Base-by-base conservation (phyloP, 441 rosid genomes). In the Raphanus hybrid region DNA sequence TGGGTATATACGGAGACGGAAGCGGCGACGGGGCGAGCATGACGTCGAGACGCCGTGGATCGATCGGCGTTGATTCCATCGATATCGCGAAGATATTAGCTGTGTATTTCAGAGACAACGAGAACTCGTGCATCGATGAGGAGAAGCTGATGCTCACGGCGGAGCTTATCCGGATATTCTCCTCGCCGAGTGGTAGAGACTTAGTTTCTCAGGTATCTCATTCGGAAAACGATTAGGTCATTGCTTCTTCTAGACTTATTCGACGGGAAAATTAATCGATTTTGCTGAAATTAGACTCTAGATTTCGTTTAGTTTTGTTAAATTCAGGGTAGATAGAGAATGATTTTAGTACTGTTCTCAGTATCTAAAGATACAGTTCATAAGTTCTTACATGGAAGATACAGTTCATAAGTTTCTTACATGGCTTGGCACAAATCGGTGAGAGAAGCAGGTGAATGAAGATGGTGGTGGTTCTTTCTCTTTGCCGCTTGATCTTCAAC, bases 111-210 rank as follows among this genome's bases (percentile, higher is more conserved):
- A 88, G 85, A 64, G 92, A 90, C 48, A 85, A 85, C 82, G 94
- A 90, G 70, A 78, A 83, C 34, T 75, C 23, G 32, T 74, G 80
- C 10, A 84, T 86, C 68, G 91, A 87, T 50, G 89, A 89, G 67
- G 88, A 85, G 64, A 83, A 75, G 74, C 67, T 89, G 80, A 64
- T 60, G 83, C 90, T 94, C 76, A 79, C 88, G 4, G 70, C 86
- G 59, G 81, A 87, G 60, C 93, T 96, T 75, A 78, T 91, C 69
- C 85, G 86, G 76, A 79, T 96, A 86, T 90, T 96, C 86, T 90
- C 91, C 34, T n/a, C 75, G 1, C 77, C 91, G 35, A 72, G 82
- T 3, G 97, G 90, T 45, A 71, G 82, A 73, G 78, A 78, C 67
- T 77, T 91, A 70, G 86, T 80, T 78, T 86, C 89, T 43, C 97